These are phyloP conservation scores for Tritrichomonas musculus DNA, from an alignment of 208 protist genomes.

Conservation along the genomic window DNA sequence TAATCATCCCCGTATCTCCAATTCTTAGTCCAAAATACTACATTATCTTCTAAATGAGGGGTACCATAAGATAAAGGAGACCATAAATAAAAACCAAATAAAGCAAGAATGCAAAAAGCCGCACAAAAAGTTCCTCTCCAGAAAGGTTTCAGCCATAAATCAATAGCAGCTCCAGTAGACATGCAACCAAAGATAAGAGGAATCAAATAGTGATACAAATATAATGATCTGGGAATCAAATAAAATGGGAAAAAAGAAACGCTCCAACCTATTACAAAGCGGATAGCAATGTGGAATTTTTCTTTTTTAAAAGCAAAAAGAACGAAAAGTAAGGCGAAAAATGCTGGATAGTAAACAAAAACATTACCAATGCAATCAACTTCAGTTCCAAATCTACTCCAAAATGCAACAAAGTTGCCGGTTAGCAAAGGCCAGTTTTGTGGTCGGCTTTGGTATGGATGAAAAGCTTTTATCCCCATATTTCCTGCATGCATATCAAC, in stretches of 20 bases:
- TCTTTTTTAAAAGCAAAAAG: neutral
- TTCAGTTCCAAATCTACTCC: neutral
- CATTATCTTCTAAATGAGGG: neutral
- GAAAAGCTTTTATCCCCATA: neutral
- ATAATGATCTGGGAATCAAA: neutral
- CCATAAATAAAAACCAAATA: neutral
- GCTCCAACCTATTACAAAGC: neutral
- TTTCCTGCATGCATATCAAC: neutral
- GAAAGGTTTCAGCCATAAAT: neutral
- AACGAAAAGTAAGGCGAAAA: neutral
- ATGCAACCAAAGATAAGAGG: neutral
- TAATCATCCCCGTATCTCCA: neutral
- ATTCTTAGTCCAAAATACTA: neutral
- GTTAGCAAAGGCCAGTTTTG: neutral
- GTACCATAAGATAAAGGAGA: neutral
- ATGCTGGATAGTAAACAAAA: neutral
- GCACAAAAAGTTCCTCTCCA: neutral
- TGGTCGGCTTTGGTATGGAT: slow-evolving; percentile 12
- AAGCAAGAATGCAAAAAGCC: neutral
- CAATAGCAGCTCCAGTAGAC: neutral
- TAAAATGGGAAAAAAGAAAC: slow-evolving; percentile 3
- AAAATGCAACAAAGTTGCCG: neutral
- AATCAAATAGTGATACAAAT: neutral
- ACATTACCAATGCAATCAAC: slow-evolving; percentile 21
- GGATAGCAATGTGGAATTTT: neutral